Evolutionary conservation across 2,329 filamentous ascomycete genomes (phyloP).

Genomic region (Boeremia exigua): DNA sequence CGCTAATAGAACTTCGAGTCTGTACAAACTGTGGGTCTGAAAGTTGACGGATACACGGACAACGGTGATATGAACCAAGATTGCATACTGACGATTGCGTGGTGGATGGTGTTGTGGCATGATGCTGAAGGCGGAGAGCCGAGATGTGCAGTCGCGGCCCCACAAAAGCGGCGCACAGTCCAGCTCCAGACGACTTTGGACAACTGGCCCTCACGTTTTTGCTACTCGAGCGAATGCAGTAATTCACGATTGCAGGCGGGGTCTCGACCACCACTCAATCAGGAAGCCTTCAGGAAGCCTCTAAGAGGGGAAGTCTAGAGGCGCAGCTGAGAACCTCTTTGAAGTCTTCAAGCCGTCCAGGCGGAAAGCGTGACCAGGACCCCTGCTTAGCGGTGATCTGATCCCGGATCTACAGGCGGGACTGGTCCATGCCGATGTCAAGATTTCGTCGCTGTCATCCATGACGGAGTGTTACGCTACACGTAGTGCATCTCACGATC

Average conservation of each 20-base stretch:
- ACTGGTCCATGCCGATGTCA: conserved; percentile 1
- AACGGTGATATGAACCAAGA: conserved; percentile 12
- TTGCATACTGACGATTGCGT: background rate
- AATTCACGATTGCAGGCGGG: background rate
- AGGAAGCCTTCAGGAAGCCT: background rate
- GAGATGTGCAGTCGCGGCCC: conserved; percentile 13
- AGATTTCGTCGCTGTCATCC: conserved; percentile 2
- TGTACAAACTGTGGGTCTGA: background rate
- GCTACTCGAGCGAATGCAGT: background rate
- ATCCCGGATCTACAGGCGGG: conserved; percentile 13
- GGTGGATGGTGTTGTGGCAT: conserved; percentile 10
- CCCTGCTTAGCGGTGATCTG: conserved; percentile 16
- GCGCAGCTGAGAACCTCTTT: conserved; percentile 7
- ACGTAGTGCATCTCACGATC: background rate
- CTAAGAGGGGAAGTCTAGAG: background rate
- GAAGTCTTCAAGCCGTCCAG: conserved; percentile 7
- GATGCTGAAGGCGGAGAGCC: conserved; percentile 14
- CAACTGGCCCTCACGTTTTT: background rate
- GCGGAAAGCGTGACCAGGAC: background rate
- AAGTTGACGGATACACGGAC: background rate
- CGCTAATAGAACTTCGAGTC: background rate
- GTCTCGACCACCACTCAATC: background rate
- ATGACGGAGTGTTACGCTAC: conserved; percentile 9
- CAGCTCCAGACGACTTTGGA: background rate
- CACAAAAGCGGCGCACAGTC: conserved; percentile 6